Base-by-base conservation (phyloP, 805 yeast species). In the Yamadazyma endophytica region DNA sequence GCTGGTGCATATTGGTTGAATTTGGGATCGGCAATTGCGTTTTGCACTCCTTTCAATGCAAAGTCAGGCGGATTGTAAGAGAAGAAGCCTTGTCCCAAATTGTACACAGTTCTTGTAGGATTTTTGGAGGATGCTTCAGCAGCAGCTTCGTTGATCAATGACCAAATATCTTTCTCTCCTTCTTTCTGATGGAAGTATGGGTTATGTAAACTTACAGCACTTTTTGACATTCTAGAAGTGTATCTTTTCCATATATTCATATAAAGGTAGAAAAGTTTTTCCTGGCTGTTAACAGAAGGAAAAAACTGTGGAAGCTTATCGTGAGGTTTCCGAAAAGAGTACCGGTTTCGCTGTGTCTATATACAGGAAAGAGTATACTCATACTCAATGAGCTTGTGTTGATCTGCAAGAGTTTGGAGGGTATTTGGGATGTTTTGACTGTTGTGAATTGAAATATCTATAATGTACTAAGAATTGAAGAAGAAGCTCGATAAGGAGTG, bases 51-150 rank as follows among this genome's bases (percentile, higher is more conserved):
- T 8, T 77, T 71, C 37, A 83, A 68, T 11, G 95, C 96, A 59
- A 92, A 92, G n/a, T 78, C 74, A 1, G 98, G 98, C 3, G 98
- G 98, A 18, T 89, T 75, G 56, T 90, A 92, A 2, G 96, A 87
- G 67, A 92, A 92, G 61, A 92, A 92, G 2, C 98, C 98, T 58
- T 92, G 98, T 20, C 98, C 98, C 36, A 92, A 71, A 49, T 92
- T 92, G 39, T 82, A 80, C 34, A 90, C 77, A 32, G 86, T 83
- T 46, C 82, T 70, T n/a, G 87, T 88, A 4, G 46, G 43, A 21
- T 75, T 56, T 27, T 77, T 78, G 24, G 61, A 61, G 40, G 79
- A 81, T 9, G 94, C 88, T 4, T 75, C 76, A 3, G 94, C 94
- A 0, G 97, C 97, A 2, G 98, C 82, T 50, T 89, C 97, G 53